These are phyloP conservation scores for Tuctoria greenei DNA, from an alignment of 176 grass and related monocot genomes.

Conservation along the genomic window DNA sequence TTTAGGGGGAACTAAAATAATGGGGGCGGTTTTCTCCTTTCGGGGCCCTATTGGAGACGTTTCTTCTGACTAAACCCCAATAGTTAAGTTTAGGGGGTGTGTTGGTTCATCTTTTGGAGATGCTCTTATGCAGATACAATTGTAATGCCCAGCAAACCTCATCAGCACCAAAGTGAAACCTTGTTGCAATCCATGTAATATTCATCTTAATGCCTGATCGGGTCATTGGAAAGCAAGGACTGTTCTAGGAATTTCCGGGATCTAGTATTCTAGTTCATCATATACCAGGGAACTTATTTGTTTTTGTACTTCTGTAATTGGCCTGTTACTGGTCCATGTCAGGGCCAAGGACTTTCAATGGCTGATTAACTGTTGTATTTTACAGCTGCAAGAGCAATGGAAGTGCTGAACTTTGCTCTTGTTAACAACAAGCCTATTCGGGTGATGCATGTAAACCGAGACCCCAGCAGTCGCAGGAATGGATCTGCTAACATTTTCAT, in stretches of 20 bases:
- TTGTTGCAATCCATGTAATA: not conserved
- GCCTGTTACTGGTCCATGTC: not conserved
- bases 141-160: not conserved
- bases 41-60: no score
- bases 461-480: constrained; percentile 70
- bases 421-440: constrained; percentile 65
- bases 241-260: not conserved
- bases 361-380: constrained; percentile 26
- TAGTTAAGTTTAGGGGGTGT: no score
- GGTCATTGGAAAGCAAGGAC: not conserved
- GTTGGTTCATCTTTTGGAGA: no score
- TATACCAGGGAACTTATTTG: not conserved
- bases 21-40: no score
- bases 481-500: constrained; percentile 84
- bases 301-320: not conserved
- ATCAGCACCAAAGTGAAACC: not conserved
- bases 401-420: constrained; percentile 61
- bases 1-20: no score
- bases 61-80: no score
- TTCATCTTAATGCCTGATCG: not conserved
- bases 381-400: constrained; percentile 69
- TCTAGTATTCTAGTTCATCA: not conserved
- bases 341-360: not conserved
- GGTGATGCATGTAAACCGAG: constrained; percentile 80
- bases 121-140: not conserved